Evolutionary conservation across 805 yeast species (phyloP), one percentile per base, ranked within the genome.

Genomic region (Starmerella riodocensis): DNA sequence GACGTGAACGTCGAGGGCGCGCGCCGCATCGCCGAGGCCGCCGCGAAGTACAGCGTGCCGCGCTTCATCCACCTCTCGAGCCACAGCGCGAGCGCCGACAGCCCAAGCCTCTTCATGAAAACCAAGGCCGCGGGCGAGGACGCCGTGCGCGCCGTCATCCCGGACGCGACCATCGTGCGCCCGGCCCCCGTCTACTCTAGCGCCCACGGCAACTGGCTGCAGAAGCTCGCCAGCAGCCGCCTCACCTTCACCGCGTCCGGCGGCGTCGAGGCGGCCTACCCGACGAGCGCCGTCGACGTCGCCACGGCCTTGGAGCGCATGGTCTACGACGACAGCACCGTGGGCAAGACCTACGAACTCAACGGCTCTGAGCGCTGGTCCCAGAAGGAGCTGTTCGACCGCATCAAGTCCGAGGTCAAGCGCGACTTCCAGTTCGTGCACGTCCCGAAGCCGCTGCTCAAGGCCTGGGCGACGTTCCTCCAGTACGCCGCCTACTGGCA

Each of bases 1-100:
- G 93, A 83, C 56, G 78, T 80, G 46, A 79, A 83, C 57, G 76
- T 83, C 45, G 93, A 78, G 52, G 75, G 78, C 26, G 69, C 91
- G 24, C 72, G 74, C 55, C 71, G 94, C 59, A 76, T 83, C 51
- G 83, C 86, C 14, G 70, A 72, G 51, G 80, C 85, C 4, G 71
- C 71, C 34, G 73, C 71, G 51, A 78, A 76, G 46, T 74, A 73
- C 44, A 76, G 76, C 28, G 84, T 79, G 35, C 74, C 88, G 31
- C 66, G 93, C 52, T 70, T 71, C 47, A 66, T 83, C 43, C 93
- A 83, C 53, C 85, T 83, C 16, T 80, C 93, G 28, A 69, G 83
- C 17, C 77, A 78, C 64, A 77, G 76, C 55, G 93, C 91, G 32
- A 63, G 76, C 55, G 73, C 76, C 20, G 58, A 71, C 43, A 76